Base-by-base conservation (phyloP, 1,284 basidiomycete species). In the Meripilus lineatus region DNA sequence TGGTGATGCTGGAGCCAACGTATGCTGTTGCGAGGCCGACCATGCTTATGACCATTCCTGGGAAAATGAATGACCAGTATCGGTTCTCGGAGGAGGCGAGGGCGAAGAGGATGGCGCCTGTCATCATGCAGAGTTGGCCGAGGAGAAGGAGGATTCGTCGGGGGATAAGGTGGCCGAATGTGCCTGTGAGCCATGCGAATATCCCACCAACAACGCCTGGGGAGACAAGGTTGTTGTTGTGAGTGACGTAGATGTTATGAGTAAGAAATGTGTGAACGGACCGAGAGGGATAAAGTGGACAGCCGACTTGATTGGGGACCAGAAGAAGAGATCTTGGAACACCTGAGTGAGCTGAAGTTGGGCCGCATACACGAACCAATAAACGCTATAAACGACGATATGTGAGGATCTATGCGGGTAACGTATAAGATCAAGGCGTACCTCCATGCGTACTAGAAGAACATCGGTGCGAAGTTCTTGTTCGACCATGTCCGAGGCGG, bases 401-500 rank as follows among this genome's bases (percentile, higher is more conserved):
- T 20, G 32, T 15, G n/a, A 42, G 21, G 22, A 5, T 45, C 14
- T 22, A 10, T 22, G n/a, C 32, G n/a, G 18, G 20, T 21, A 23
- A 38, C 11, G 35, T 7, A 37, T n/a, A 44, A n/a, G 10, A 33
- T 42, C n/a, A 21, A 40, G 8, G 34, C 42, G n/a, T 28, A 48
- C 47, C 47, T 48, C 43, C 44, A 41, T 20, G 43, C 13, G 32
- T 45, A n/a, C n/a, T n/a, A 48, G 42, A 48, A 45, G 38, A 48
- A 48, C 47, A 48, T 45, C 5, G 37, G 25, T 4, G 44, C 25
- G 28, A 48, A 45, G 26, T 48, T 48, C 38, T 40, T 45, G 44
- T 45, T 45, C 4, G 24, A 42, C 47, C 47, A 48, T 18, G 33
- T 40, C 13, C 38, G 37, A 4, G 44, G 42, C n/a, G 47, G 47